A percentile compares a stretch with the other conserved stretches of the same genome.
Evolutionary conservation across 345 rosid genomes (phyloP).

Genomic region (Camelina sativa): DNA sequence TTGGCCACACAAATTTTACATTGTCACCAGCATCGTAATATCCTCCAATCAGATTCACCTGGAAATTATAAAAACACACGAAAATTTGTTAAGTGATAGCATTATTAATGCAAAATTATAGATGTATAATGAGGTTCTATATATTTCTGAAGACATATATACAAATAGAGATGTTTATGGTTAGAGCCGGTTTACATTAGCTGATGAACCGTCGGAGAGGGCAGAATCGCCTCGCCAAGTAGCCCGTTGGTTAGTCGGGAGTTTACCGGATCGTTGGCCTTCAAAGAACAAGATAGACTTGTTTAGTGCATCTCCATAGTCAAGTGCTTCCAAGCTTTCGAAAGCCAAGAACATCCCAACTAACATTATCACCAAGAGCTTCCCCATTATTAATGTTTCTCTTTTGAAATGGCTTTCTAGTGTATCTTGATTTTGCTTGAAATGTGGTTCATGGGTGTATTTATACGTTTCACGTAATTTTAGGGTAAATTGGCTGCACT

Average conservation of each 20-base stretch:
- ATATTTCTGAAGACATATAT: background rate
- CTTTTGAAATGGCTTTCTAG: constrained; percentile 15
- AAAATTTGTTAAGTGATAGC: background rate
- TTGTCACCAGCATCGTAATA: constrained; percentile 94
- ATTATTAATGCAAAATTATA: constrained; percentile 2
- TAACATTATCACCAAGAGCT: constrained; percentile 35
- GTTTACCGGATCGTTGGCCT: constrained; percentile 83
- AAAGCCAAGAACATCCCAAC: constrained; percentile 28
- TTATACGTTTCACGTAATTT: constrained; percentile 34
- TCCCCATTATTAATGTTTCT: constrained; percentile 41
- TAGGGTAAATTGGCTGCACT: constrained; percentile 33
- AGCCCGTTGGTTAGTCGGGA: constrained; percentile 61
- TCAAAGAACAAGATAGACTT: constrained; percentile 76
- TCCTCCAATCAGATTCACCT: constrained; percentile 81
- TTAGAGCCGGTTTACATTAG: constrained; percentile 49
- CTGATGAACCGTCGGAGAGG: constrained; percentile 67
- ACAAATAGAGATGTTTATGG: background rate
- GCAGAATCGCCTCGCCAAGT: constrained; percentile 78
- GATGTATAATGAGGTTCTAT: background rate
- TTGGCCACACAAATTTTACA: constrained; percentile 85
- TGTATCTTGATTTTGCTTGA: constrained; percentile 26
- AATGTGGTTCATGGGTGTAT: constrained; percentile 23
- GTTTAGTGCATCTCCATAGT: constrained; percentile 61
- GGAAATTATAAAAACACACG: constrained; percentile 16
- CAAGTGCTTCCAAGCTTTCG: constrained; percentile 39